Conservation (phyloP, 805 yeast species). For the Metschnikowia orientalis region DNA sequence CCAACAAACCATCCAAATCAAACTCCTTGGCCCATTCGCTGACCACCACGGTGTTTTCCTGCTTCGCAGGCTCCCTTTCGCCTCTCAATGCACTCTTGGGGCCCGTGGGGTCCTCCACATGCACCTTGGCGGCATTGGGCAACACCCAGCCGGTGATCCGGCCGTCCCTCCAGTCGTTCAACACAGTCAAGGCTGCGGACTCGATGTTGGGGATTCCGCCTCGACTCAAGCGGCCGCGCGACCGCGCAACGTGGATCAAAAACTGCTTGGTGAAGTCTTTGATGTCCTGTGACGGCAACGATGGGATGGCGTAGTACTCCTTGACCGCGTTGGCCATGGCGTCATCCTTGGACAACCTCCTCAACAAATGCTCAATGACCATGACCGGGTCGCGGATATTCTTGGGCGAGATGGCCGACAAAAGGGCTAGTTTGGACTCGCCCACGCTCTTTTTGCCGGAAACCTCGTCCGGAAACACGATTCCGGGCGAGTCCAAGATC, state of each 20-base stretch:
- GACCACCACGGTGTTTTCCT: slow-evolving; percentile 77
- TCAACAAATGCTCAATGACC: slow-evolving; percentile 72
- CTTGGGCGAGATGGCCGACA: slow-evolving; percentile 88
- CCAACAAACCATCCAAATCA: slow-evolving; percentile 79
- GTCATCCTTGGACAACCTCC: slow-evolving; percentile 65
- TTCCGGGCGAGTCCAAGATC: slow-evolving; percentile 94
- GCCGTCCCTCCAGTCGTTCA: slow-evolving; percentile 97
- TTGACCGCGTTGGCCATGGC: slow-evolving; percentile 77
- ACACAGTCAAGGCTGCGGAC: slow-evolving; percentile 75
- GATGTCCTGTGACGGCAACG: slow-evolving; percentile 66
- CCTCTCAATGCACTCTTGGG: slow-evolving; percentile 39
- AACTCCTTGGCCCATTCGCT: slow-evolving; percentile 89
- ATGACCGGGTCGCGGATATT: slow-evolving; percentile 78
- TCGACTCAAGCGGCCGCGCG: slow-evolving; percentile 84
- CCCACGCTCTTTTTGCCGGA: slow-evolving; percentile 38
- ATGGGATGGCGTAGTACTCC: slow-evolving; percentile 71
- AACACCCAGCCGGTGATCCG: slow-evolving; percentile 86
- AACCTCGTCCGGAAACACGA: slow-evolving; percentile 78
- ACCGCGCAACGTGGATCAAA: slow-evolving; percentile 87
- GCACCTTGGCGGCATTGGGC: slow-evolving; percentile 42
- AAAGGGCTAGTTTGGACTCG: slow-evolving; percentile 79
- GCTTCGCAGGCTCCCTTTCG: slow-evolving; percentile 44
- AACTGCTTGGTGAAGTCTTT: slow-evolving; percentile 80
- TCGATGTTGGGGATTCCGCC: slow-evolving; percentile 91
- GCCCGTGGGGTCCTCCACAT: slow-evolving; percentile 25